phyloP scores from a whole-genome alignment of 352 stramenopile species.

The Hyphochytrium catenoides region DNA sequence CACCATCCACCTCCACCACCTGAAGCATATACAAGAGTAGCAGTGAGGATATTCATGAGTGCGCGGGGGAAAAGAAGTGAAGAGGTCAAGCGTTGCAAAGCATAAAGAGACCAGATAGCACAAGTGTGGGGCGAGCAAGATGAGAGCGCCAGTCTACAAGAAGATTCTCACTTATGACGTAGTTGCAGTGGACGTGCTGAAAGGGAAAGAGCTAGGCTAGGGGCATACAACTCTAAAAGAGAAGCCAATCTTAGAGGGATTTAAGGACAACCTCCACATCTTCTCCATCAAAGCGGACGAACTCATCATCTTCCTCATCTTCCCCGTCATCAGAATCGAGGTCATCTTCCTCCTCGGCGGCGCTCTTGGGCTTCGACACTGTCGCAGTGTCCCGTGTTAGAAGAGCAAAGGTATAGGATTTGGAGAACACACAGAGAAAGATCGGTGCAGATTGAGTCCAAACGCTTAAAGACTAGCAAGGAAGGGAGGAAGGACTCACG shows the following conservation, averaged over 20 bases:
- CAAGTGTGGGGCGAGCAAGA: constrained; percentile 24
- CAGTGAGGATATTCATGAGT: no score
- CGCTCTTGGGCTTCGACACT: no score
- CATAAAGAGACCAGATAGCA: constrained; percentile 8
- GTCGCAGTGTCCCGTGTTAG: no score
- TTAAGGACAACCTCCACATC: constrained; percentile 55
- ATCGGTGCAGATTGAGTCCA: no score
- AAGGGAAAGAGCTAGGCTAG: not conserved
- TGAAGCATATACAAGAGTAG: no score
- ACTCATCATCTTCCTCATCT: constrained; percentile 62
- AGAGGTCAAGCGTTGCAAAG: constrained; percentile 6
- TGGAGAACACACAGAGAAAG: no score
- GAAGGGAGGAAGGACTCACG: no score
- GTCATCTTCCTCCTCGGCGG: constrained; percentile 53
- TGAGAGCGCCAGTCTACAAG: constrained; percentile 13
- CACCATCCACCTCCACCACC: constrained; percentile 38
- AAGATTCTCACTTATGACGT: constrained; percentile 24
- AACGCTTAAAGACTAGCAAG: no score
- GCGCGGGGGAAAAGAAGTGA: no score
- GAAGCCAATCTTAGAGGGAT: not conserved
- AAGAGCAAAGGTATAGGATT: no score
- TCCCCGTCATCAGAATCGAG: constrained; percentile 35
- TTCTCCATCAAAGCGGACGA: constrained; percentile 64
- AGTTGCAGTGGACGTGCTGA: constrained; percentile 10
- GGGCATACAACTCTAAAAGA: not conserved